Evolutionary conservation across 1,284 basidiomycete genomes (phyloP).

Genomic region (Cutaneotrichosporon sp.): DNA sequence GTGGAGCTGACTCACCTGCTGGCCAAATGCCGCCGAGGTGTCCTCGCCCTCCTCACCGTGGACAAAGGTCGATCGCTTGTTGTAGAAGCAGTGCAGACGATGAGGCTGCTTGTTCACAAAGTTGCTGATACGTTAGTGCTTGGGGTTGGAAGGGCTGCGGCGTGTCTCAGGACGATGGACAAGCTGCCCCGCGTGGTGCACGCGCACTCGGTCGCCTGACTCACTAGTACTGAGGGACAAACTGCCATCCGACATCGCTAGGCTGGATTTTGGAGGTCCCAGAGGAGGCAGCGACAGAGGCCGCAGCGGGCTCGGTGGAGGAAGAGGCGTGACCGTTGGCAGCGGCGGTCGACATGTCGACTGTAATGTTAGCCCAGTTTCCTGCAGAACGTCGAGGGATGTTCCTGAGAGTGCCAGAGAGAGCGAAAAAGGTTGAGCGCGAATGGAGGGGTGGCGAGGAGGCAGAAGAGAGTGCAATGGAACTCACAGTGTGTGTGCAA

Average conservation of each 20-base stretch:
- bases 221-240: constrained; percentile 87
- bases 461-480: too few species aligned
- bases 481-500: too few species aligned
- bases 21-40: constrained; percentile 73
- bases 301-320: constrained; percentile 16
- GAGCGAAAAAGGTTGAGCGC: too few species aligned
- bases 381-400: too few species aligned
- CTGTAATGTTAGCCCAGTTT: background rate
- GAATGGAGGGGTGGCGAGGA: background rate
- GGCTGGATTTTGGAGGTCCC: constrained; percentile 20
- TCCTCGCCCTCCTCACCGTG: constrained; percentile 96
- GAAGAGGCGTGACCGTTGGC: constrained; percentile 31
- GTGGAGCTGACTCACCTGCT: constrained; percentile 73
- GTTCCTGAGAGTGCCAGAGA: too few species aligned
- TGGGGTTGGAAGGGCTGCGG: background rate
- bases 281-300: constrained; percentile 1
- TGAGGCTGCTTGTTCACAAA: constrained; percentile 96
- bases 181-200: too few species aligned
- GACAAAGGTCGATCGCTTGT: constrained; percentile 92
- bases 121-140: constrained; percentile 53
- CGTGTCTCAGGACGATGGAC: too few species aligned
- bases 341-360: constrained; percentile 27
- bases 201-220: constrained; percentile 17
- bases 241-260: constrained; percentile 80
- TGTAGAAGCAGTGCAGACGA: constrained; percentile 98